Conservation (phyloP, 192 early-diverging fungal species). For the Linnemannia exigua region DNA sequence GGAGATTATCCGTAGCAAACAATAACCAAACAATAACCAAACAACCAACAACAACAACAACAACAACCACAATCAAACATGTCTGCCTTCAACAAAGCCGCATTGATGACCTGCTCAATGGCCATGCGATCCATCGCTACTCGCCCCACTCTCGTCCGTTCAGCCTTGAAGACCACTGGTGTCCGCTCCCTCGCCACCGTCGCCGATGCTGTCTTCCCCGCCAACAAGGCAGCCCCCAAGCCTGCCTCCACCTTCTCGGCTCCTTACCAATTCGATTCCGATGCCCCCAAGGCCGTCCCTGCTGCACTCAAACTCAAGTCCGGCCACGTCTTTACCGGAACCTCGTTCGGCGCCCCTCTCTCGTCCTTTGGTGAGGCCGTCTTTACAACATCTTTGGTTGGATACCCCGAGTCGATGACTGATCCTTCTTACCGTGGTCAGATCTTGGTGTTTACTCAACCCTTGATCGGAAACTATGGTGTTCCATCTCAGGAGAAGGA, state of each 20-base stretch:
- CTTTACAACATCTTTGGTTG: slow-evolving; percentile 95
- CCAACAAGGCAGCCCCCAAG: slow-evolving; percentile 46
- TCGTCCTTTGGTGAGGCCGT: slow-evolving; percentile 90
- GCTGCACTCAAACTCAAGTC: slow-evolving; percentile 83
- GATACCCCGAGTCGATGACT: slow-evolving; percentile 98
- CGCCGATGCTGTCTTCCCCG: slow-evolving; percentile 66
- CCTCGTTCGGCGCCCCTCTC: slow-evolving; percentile 87
- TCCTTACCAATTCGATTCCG: slow-evolving; percentile 51
- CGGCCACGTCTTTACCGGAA: slow-evolving; percentile 86
- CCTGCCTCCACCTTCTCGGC: slow-evolving; percentile 27
- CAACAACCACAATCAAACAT: slow-evolving; percentile 32
- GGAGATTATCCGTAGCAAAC: slow-evolving; percentile 12
- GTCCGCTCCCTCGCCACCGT: slow-evolving; percentile 65
- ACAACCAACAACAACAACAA: slow-evolving; percentile 23
- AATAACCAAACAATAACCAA: slow-evolving; percentile 13
- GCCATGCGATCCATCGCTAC: slow-evolving; percentile 7
- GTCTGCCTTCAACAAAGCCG: slow-evolving; percentile 29
- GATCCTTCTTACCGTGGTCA: slow-evolving; percentile 98
- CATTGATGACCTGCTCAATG: slow-evolving; percentile 28
- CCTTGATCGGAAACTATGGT: slow-evolving; percentile 97
- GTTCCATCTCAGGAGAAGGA: slow-evolving; percentile 84
- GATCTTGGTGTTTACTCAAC: slow-evolving; percentile 97
- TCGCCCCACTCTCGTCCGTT: slow-evolving; percentile 22
- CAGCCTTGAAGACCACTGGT: slow-evolving; percentile 20
- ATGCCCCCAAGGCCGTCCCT: slow-evolving; percentile 61